Evolutionary conservation across 2,329 filamentous ascomycete genomes (phyloP), one percentile per base, ranked within the genome.

Genomic region (Aureobasidium sp.): DNA sequence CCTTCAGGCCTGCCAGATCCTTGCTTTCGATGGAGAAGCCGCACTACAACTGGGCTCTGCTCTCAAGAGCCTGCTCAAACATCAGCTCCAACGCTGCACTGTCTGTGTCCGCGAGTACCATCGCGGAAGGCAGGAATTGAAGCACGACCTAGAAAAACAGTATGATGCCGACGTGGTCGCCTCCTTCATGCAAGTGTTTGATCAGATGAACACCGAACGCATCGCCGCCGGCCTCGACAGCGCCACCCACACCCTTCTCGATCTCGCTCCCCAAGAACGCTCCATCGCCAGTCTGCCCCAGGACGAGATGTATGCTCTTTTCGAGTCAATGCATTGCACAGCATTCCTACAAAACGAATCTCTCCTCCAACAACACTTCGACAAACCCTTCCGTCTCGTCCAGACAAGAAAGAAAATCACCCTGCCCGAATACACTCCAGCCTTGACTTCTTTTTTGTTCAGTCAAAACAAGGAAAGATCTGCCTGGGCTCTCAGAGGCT

Each of bases 281-380:
- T 78, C 75, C 25, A 76, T 84, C 39, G 73, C 74, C 58, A 73
- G 78, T 29, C 72, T 86, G 29, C 79, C 83, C 31, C 76, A 82
- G 1, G 78, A 83, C 31, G 85, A 90, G 7, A 83, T 95, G 56
- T 83, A 94, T 63, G 87, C 90, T 12, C 84, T 97, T 34, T 96
- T 95, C 69, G 93, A 97, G 73, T 87, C 89, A 0, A 78, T 97
- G 57, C 96, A 91, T 72, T 96, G 89, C 73, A 85, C 91, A 67
- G 82, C 88, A 0, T 91, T 95, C 71, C 79, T 97, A 64, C 74
- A 77, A 25, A 79, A 82, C 65, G 81, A 84, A 61, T 73, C 76
- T 20, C 74, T 81, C 22, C 73, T 87, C 25, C 71, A 75, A 61
- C 68, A 77, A 31, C 81, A 86, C 66, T 96, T 97, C 71, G 89